Conservation (phyloP, 192 early-diverging fungal species). For the Geranomyces michiganensis region DNA sequence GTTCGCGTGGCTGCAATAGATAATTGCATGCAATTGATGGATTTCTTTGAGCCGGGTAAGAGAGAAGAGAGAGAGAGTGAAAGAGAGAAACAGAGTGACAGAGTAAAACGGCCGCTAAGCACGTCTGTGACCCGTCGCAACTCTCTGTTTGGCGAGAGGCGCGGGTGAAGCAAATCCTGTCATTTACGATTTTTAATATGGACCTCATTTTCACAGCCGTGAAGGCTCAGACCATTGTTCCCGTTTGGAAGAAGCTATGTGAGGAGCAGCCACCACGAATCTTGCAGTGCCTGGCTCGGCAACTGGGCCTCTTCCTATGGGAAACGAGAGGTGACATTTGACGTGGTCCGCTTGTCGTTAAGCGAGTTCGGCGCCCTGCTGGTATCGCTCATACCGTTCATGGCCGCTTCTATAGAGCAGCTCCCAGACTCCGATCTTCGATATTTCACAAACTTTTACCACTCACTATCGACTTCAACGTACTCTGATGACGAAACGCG, state of each 20-base stretch:
- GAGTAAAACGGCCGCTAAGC: no score
- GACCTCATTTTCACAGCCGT: conserved; percentile 35
- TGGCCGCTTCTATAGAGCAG: conserved; percentile 24
- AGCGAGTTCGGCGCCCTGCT: no score
- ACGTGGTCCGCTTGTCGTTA: no score
- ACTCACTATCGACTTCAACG: conserved; percentile 30
- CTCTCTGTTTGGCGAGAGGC: no score
- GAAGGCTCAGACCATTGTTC: conserved; percentile 45
- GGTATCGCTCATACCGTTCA: no score
- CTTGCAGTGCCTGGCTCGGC: conserved; percentile 37
- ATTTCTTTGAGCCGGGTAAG: conserved; percentile 46
- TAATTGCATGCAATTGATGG: conserved; percentile 44
- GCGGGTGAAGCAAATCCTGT: no score
- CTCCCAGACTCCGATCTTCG: conserved; percentile 40
- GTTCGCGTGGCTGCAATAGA: conserved; percentile 51
- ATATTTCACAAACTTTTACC: conserved; percentile 50
- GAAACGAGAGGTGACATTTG: conserved; percentile 36
- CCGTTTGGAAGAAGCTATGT: conserved; percentile 50
- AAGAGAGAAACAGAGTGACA: no score
- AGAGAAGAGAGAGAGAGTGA: no score
- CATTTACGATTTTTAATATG: no score
- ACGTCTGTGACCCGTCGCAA: no score
- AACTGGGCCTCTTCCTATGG: conserved; percentile 54
- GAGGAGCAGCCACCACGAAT: conserved; percentile 43
- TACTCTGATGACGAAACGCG: conserved; percentile 30